Evolutionary conservation across 805 yeast genomes (phyloP).

Genomic region (Wickerhamiella alocasiicola): DNA sequence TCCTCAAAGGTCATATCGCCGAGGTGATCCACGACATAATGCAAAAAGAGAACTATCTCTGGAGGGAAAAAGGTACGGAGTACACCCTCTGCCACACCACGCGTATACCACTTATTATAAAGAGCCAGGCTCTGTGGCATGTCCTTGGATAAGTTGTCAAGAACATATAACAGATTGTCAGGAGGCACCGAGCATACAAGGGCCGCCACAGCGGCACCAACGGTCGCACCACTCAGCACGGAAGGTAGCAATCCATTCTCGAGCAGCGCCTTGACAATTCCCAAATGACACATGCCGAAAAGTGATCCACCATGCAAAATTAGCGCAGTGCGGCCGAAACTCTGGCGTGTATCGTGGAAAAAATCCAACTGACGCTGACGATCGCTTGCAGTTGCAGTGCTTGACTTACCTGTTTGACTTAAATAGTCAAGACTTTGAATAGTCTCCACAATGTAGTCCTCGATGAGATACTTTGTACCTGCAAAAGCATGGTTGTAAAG

Average conservation of each 20-base stretch:
- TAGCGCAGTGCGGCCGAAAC: slow-evolving; percentile 82
- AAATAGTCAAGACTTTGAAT: slow-evolving; percentile 51
- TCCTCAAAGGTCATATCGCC: slow-evolving; percentile 90
- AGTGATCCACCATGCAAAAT: slow-evolving; percentile 90
- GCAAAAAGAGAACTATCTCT: slow-evolving; percentile 66
- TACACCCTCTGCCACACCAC: slow-evolving; percentile 58
- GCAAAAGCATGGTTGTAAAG: slow-evolving; percentile 69
- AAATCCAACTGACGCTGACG: slow-evolving; percentile 40
- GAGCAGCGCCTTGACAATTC: slow-evolving; percentile 77
- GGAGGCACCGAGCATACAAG: slow-evolving; percentile 64
- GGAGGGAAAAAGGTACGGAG: slow-evolving; percentile 73
- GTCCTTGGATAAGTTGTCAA: slow-evolving; percentile 23
- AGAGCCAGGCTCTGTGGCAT: slow-evolving; percentile 18
- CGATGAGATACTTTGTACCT: slow-evolving; percentile 83
- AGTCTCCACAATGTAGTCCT: slow-evolving; percentile 72
- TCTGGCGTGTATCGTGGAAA: slow-evolving; percentile 75
- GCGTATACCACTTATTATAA: slow-evolving; percentile 18
- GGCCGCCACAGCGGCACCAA: slow-evolving; percentile 88
- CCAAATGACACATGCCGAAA: slow-evolving; percentile 87
- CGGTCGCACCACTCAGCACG: slow-evolving; percentile 82
- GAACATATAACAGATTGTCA: slow-evolving; percentile 41
- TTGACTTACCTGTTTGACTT: slow-evolving; percentile 28
- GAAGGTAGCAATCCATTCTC: slow-evolving; percentile 65
- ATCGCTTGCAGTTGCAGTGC: slow-evolving; percentile 23
- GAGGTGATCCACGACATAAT: slow-evolving; percentile 60